Conservation (phyloP, 2,329 filamentous ascomycete genomes). For the Elsinoe batatas region DNA sequence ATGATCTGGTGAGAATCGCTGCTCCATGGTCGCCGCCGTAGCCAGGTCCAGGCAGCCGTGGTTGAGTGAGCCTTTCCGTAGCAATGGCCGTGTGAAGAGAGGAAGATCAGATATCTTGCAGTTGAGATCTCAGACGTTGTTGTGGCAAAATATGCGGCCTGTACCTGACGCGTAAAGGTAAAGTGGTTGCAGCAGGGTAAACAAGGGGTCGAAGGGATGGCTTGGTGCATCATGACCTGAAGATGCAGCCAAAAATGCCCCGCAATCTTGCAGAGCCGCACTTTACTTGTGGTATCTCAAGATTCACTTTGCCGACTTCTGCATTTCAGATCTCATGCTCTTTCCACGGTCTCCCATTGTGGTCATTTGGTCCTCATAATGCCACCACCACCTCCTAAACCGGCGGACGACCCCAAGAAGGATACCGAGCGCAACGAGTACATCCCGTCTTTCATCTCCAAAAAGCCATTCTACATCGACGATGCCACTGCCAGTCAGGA, state of each 20-base stretch:
- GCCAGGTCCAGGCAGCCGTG: neutral
- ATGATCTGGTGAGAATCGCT: too few species aligned
- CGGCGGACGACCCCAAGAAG: constrained; percentile 54
- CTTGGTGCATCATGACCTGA: neutral
- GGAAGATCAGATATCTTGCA: neutral
- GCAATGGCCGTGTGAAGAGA: too few species aligned
- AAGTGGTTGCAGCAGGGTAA: constrained; percentile 7
- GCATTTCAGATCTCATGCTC: neutral
- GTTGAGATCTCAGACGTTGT: neutral
- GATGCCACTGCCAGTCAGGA: constrained; percentile 59
- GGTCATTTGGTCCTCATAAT: neutral
- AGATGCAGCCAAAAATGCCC: neutral
- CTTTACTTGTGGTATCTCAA: neutral
- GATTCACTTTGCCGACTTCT: neutral
- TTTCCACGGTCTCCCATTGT: neutral
- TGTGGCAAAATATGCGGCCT: neutral
- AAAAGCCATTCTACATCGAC: constrained; percentile 91
- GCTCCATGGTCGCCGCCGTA: neutral
- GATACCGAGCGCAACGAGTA: constrained; percentile 93
- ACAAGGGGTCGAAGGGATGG: neutral
- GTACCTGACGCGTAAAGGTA: neutral
- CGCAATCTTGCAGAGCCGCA: neutral
- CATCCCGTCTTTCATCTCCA: constrained; percentile 95
- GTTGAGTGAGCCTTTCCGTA: neutral
- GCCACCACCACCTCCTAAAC: constrained; percentile 55